Base-by-base conservation (phyloP, 1,284 basidiomycete species). In the Grifola frondosa region DNA sequence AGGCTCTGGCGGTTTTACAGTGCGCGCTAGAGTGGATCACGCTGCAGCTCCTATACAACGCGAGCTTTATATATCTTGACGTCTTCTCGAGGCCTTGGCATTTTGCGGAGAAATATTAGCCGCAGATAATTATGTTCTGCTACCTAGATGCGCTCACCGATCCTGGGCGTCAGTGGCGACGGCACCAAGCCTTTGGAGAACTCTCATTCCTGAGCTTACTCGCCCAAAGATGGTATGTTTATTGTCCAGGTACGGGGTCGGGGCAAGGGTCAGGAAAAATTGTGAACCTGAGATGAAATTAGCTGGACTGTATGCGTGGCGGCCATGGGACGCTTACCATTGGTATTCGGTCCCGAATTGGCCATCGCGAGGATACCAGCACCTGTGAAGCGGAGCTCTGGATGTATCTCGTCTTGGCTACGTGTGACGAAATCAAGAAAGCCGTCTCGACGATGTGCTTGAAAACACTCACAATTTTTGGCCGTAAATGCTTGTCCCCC, bases 291-390 rank as follows among this genome's bases (percentile, higher is more conserved):
- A 8, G n/a, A 28, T 26, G 38, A 37, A 19, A 42, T 43, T n/a
- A 42, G 33, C 25, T 15, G 25, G 11, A n/a, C n/a, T 38, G 45
- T 47, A 28, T 34, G 24, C 19, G 23, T 1, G n/a, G 44, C 25
- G 13, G 35, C 22, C 19, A n/a, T 25, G 31, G 38, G 28, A 42
- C 17, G 61, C 77, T 38, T 46, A 84, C 93, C 91, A 62, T 97
- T 97, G 10, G 89, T 91, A 61, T 97, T 94, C 6, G 93, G 92
- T 1, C 93, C 93, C 26, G 89, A 87, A 64, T 97, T 97, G 3
- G 94, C 94, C 94, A 97, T 97, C 7, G 93, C 94, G 17, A 97
- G 77, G 43, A 97, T 94, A 20, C 94, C 94, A 32, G 93, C 92
- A n/a, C 94, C 94, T 3, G 91, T 93, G 68, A 97, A 97, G 30